Evolutionary conservation across 805 yeast genomes (phyloP), one percentile per base, ranked within the genome.

Genomic region (Wickerhamiella galacta): DNA sequence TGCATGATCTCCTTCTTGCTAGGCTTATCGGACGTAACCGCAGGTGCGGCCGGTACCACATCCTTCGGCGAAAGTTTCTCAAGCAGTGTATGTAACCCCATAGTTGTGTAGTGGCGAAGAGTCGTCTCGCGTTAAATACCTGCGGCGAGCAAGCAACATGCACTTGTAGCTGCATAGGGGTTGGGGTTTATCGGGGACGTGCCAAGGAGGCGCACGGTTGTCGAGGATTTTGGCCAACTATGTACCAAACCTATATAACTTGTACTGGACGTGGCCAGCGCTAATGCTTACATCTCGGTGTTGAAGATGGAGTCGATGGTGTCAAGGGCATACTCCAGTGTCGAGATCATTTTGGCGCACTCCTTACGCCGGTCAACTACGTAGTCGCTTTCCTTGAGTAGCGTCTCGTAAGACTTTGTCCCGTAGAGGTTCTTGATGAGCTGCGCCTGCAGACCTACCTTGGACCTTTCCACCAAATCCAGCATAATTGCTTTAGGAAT

Each of bases 401-500:
- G 63, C 30, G 72, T 78, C 32, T 65, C 76, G 49, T 82, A 63
- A 3, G 45, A 46, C 45, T 78, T 81, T 28, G 69, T 70, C 40
- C 76, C 74, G 58, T 87, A 90, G 40, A 90, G 64, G 56, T 80
- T 80, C 58, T 80, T 93, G 43, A 90, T 64, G 41, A 90, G 64
- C 44, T 79, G 92, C 53, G 75, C 80, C 61, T 92, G 98, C 48
- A 90, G 78, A 47, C 81, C 92, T 36, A 71, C 75, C 62, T 80
- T 82, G 25, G 93, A 76, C 49, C 67, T 68, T 41, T 74, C 75
- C 47, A 90, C 87, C 53, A 90, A 68, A 56, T 87, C 85, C 48
- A 87, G 66, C 93, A 85, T 83, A 41, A 90, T 70, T 3, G 95
- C 92, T 60, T 90, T 90, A 45, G 98, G 98, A 45, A 90, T 76